phyloP scores from a whole-genome alignment of 2,329 filamentous ascomycete species.

The Lithohypha guttulata region DNA sequence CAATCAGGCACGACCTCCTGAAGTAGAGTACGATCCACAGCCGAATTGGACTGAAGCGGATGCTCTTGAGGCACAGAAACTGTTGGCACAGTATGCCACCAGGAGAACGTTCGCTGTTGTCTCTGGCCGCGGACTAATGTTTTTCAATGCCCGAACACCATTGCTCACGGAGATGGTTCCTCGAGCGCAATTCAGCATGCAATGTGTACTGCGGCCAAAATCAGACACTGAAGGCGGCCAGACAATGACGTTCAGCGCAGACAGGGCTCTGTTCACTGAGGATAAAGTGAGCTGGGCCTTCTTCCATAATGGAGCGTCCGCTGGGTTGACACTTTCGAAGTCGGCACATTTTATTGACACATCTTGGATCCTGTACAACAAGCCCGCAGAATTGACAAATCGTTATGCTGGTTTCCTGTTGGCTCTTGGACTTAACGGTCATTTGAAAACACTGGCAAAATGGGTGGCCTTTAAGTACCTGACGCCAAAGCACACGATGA shows the following conservation, averaged over 20 bases:
- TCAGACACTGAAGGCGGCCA: conserved; percentile 53
- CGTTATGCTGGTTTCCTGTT: conserved; percentile 91
- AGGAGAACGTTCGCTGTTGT: conserved; percentile 81
- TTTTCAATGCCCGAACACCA: conserved; percentile 78
- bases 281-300: conserved; percentile 98
- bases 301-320: conserved; percentile 93
- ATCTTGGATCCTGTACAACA: conserved; percentile 98
- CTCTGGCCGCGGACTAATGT: conserved; percentile 73
- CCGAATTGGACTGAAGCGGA: conserved; percentile 75
- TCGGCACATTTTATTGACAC: conserved; percentile 90
- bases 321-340: conserved; percentile 79
- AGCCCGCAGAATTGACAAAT: conserved; percentile 83
- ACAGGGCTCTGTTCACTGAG: conserved; percentile 76
- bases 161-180: conserved; percentile 86
- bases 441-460: conserved; percentile 87
- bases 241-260: conserved; percentile 58
- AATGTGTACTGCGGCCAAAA: conserved; percentile 81
- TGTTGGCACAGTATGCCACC: conserved; percentile 75
- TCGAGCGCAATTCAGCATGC: conserved; percentile 81
- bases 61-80: conserved; percentile 84
- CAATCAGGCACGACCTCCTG: conserved; percentile 70
- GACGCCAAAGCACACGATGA: conserved; percentile 99
- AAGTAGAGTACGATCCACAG: conserved; percentile 65
- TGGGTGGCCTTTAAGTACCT: conserved; percentile 99
- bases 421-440: conserved; percentile 83